Evolutionary conservation across 495 filamentous ascomycete species (phyloP).

Genomic region (Platismatia glauca): DNA sequence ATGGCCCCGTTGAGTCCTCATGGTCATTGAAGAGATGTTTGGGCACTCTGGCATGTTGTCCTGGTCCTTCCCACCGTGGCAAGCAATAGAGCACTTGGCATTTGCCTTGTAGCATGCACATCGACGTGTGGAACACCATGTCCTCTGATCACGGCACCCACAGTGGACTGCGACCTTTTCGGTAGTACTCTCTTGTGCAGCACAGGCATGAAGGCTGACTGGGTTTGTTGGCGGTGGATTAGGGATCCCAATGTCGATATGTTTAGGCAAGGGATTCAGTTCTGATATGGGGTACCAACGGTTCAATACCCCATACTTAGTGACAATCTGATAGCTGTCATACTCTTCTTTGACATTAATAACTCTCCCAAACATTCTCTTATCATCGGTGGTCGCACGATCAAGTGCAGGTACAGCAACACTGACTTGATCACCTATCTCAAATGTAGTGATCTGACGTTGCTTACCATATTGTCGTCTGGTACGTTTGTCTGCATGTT

Average conservation of each 20-base stretch:
- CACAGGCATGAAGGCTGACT: not conserved
- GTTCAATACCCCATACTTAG: not conserved
- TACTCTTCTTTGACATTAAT: not conserved
- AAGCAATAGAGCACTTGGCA: too few species aligned
- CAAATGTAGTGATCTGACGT: not conserved
- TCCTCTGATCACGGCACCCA: not conserved
- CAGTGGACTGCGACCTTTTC: not conserved
- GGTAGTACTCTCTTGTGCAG: not conserved
- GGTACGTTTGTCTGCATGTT: not conserved
- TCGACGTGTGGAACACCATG: too few species aligned
- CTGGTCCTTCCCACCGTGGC: too few species aligned
- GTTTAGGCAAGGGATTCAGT: not conserved
- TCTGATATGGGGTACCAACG: not conserved
- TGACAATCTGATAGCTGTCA: too few species aligned
- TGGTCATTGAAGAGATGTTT: too few species aligned
- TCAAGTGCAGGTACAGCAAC: not conserved
- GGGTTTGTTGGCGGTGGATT: too few species aligned
- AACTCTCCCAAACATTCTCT: not conserved
- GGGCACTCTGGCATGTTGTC: too few species aligned
- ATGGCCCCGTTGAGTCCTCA: too few species aligned
- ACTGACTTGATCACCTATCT: not conserved
- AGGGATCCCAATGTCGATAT: not conserved
- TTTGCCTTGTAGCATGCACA: too few species aligned
- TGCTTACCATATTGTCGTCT: not conserved
- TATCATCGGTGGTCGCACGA: not conserved